A percentile compares a stretch with the other conserved stretches of the same genome.
Conservation (phyloP, 169 alveolate species). For the Toxoplasma gondii region DNA sequence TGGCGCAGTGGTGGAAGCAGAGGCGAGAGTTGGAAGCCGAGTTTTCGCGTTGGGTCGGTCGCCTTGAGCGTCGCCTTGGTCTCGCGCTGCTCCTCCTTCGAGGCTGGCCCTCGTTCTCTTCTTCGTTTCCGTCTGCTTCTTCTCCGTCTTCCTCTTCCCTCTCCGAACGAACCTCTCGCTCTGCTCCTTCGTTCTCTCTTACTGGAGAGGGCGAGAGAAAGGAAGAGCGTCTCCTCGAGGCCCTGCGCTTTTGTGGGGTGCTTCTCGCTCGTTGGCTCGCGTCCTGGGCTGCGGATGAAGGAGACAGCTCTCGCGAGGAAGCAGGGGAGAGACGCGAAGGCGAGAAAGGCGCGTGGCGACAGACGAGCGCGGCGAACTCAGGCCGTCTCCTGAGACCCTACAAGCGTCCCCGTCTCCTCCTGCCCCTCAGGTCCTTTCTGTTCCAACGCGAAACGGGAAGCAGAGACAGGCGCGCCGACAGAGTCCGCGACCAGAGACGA, state of each 20-base stretch:
- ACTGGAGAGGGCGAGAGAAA: not conserved
- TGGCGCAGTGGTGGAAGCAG: not conserved
- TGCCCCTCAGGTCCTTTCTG: no score
- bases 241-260: not conserved
- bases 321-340: not conserved
- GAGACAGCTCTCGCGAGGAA: not conserved
- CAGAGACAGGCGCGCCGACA: no score
- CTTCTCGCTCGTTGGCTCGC: not conserved
- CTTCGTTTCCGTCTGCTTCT: not conserved
- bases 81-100: not conserved
- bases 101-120: constrained; percentile 3
- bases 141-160: not conserved
- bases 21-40: not conserved
- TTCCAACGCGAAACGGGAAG: no score
- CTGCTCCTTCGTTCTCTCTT: not conserved
- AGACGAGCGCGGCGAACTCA: no score
- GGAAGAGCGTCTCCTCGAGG: not conserved
- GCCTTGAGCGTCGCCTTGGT: not conserved
- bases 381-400: no score
- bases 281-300: not conserved
- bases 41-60: not conserved
- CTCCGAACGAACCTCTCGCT: no score
- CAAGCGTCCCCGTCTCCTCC: no score
- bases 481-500: no score
- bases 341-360: no score